Evolutionary conservation across 164 flowering plant species (phyloP), one percentile per base, ranked within the genome.

Genomic region (Vitis rotundifolia): DNA sequence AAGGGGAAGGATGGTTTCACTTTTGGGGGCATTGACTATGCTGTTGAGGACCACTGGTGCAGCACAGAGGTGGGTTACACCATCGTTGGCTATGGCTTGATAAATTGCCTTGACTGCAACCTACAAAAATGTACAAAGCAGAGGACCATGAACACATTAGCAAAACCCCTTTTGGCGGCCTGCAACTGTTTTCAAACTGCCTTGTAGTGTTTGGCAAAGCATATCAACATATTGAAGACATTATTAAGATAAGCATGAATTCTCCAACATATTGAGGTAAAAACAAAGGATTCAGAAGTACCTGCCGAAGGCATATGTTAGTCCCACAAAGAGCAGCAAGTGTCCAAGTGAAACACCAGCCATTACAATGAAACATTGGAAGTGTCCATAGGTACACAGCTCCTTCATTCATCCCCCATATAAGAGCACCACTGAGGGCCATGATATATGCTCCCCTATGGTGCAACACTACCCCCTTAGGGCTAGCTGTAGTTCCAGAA

Each of bases 351-450:
- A 60, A 95, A 65, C 97, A 89, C 99, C 99, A 95, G 59, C 99
- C 99, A 69, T 95, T 93, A 79, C 98, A 91, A 71, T 93, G 99
- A 69, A 95, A 95, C 98, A 95, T 91, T 48, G 99, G 99, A 49
- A 95, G 85, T 70, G 98, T 95, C 99, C 97, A 95, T 37, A 93
- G 73, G 69, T 93, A 95, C 0, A 91, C 73, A 47, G 93, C 88
- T 59, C 99, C 97, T 79, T 95, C 99, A 47, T 22, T 76, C 87
- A 93, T 83, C 50, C 90, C 89, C 99, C 99, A 95, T 14, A 86
- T 65, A 29, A 93, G 64, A 31, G 82, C 70, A 61, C 65, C 77
- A 76, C 90, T 90, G 66, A 91, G 52, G 63, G 97, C 74, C 96
- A 91, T 91, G 65, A 90, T 73, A 81, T 95, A 91, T 9, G 99